phyloP scores from a whole-genome alignment of 73 alveolate genomes.

The Paramecium biaurelia region DNA sequence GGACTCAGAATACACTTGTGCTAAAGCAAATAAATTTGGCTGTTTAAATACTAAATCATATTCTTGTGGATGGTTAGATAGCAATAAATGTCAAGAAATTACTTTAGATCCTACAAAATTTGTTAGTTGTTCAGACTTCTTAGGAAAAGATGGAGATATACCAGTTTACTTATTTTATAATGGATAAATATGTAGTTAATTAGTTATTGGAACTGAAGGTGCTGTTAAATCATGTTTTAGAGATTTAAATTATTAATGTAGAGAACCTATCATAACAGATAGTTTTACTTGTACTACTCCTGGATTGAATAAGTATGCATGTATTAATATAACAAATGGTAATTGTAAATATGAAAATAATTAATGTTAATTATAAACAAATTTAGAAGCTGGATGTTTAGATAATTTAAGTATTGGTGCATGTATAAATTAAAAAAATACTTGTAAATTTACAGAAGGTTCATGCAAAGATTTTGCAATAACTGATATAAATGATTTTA shows the following conservation, averaged over 20 bases:
- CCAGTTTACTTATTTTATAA: background rate
- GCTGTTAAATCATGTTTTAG: background rate
- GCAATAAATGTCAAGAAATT: background rate
- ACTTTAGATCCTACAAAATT: background rate
- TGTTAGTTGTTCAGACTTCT: background rate
- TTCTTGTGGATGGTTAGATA: background rate
- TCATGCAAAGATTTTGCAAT: background rate
- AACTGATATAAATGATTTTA: background rate
- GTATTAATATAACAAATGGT: background rate
- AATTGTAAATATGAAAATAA: background rate
- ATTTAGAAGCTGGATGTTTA: background rate
- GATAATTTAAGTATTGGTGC: background rate
- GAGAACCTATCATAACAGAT: background rate
- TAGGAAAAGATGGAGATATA: background rate
- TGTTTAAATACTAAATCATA: background rate
- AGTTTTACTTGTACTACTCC: background rate
- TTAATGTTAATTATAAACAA: background rate
- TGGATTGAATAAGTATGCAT: slow-evolving; percentile 20
- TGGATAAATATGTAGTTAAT: background rate
- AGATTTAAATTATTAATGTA: background rate
- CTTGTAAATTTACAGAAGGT: background rate
- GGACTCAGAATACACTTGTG: background rate
- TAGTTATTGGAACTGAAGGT: background rate
- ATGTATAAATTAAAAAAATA: background rate
- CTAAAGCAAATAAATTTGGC: background rate